Base-by-base conservation (phyloP, 2,329 filamentous ascomycete genomes). In the Fusarium luffae region DNA sequence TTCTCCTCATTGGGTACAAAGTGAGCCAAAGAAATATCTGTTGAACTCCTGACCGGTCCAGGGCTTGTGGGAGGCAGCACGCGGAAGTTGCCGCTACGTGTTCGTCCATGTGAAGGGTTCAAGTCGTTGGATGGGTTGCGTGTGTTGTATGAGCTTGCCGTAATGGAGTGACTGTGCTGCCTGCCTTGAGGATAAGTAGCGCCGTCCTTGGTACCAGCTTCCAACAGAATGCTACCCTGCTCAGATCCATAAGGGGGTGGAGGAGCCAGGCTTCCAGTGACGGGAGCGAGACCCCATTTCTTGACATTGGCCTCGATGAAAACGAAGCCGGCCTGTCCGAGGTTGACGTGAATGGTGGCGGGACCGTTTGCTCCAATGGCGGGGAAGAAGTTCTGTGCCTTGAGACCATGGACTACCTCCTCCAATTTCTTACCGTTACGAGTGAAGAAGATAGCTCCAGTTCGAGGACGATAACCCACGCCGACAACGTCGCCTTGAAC, bases 261-360 rank as follows among this genome's bases (percentile, higher is more conserved):
- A 18, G 96, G 96, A 28, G 96, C 96, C 63, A 99, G 85, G 76
- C 93, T 97, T 63, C 96, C 96, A 3, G 93, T 98, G 87, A 97
- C 97, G 7, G 96, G 96, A 49, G 96, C 96, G 58, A 99, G 84
- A 3, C 96, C 96, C 96, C 96, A 99, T 85, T 98, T 99, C 89
- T 99, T 99, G 65, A 99, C 96, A 76, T 99, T 99, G 67, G 95
- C 96, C 81, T 99, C 96, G 74, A 99, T 98, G 77, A 98, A 99
- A 50, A 99, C 96, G 77, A 98, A 99, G 34, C 96, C 96, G 77
- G 96, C 93, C 79, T 99, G 96, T 10, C 96, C 96, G 79, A 99
- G 97, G 79, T 99, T 99, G 77, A 98, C 96, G 78, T 99, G 95
- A 2, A 99, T 89, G 32, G 91, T 91, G 75, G 93, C 94, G 18